These are phyloP conservation scores for Curvularia sp. DNA, from an alignment of 2,329 filamentous ascomycete genomes.

Conservation along the genomic window DNA sequence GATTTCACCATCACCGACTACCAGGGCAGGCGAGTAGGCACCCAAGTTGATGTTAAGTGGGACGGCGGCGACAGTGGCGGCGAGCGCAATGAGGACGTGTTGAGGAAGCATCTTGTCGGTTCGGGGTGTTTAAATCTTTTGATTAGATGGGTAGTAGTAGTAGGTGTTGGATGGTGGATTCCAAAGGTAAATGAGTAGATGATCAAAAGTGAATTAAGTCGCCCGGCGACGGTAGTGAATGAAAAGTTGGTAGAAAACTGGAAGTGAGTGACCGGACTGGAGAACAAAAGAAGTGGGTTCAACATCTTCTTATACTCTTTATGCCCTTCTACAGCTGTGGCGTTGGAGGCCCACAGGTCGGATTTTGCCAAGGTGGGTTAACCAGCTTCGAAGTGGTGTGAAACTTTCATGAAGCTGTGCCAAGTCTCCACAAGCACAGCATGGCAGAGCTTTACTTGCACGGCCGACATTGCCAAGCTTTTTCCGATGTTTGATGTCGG, in stretches of 20 bases:
- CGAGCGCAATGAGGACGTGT: conserved; percentile 46
- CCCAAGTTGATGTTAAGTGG: conserved; percentile 62
- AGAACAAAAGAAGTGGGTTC: conserved; percentile 40
- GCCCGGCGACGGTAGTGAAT: conserved; percentile 44
- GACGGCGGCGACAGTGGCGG: conserved; percentile 49
- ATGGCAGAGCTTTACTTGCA: conserved; percentile 29
- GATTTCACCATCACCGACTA: conserved; percentile 63
- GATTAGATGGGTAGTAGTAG: conserved; percentile 20
- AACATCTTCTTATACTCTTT: conserved; percentile 38
- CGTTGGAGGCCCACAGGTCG: conserved; percentile 18
- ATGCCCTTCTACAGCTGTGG: conserved; percentile 13
- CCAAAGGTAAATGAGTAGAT: conserved; percentile 17
- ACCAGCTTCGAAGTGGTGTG: conserved; percentile 44
- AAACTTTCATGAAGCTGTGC: conserved; percentile 51
- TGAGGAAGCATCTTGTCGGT: conserved; percentile 49
- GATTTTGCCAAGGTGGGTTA: conserved; percentile 42
- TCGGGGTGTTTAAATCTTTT: conserved; percentile 24
- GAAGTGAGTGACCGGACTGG: conserved; percentile 49
- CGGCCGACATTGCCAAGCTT: conserved; percentile 34
- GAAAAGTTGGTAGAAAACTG: conserved; percentile 39
- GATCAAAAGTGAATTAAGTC: conserved; percentile 32
- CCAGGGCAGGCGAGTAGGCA: conserved; percentile 60
- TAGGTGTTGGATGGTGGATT: conserved; percentile 6
- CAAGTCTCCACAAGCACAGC: conserved; percentile 40
- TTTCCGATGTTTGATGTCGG: conserved; percentile 41